Evolutionary conservation across 371 early-diverging fungal species (phyloP).

Genomic region (Gilbertella persicaria): DNA sequence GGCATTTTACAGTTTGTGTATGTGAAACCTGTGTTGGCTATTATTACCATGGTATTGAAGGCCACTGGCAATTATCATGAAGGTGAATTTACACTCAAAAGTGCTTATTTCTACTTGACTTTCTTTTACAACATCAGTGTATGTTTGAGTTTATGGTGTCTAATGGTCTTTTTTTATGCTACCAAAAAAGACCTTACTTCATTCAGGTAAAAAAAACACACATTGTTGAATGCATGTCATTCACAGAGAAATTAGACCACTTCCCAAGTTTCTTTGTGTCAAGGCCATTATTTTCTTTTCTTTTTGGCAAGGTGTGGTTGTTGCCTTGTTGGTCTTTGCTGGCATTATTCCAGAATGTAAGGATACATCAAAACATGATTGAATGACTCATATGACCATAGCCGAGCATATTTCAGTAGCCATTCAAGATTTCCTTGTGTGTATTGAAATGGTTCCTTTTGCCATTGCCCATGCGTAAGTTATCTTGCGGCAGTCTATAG

Average conservation of each 20-base stretch:
- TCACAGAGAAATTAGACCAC: no score
- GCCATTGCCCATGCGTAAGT: constrained; percentile 81
- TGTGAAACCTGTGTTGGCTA: constrained; percentile 83
- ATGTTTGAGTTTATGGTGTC: constrained; percentile 81
- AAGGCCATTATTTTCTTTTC: constrained; percentile 95
- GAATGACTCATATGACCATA: constrained; percentile 18
- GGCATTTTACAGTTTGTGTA: constrained; percentile 94
- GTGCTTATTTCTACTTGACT: constrained; percentile 82
- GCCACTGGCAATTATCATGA: constrained; percentile 77
- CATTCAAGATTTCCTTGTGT: constrained; percentile 91
- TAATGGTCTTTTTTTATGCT: constrained; percentile 87
- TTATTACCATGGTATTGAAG: constrained; percentile 81
- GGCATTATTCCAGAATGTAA: constrained; percentile 74
- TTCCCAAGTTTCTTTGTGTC: constrained; percentile 93
- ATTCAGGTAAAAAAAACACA: constrained; percentile 60
- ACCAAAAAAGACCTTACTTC: constrained; percentile 78
- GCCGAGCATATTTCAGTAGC: constrained; percentile 81
- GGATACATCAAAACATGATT: neutral
- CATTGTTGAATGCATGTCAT: no score
- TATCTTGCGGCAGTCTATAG: no score
- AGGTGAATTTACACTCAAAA: constrained; percentile 71
- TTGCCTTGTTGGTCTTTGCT: constrained; percentile 78
- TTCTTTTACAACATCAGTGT: constrained; percentile 88
- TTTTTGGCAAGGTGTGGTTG: constrained; percentile 93
- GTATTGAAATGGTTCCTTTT: constrained; percentile 89